Base-by-base conservation (phyloP, 2,329 filamentous ascomycete genomes). In the Phyllosticta ampelicida region DNA sequence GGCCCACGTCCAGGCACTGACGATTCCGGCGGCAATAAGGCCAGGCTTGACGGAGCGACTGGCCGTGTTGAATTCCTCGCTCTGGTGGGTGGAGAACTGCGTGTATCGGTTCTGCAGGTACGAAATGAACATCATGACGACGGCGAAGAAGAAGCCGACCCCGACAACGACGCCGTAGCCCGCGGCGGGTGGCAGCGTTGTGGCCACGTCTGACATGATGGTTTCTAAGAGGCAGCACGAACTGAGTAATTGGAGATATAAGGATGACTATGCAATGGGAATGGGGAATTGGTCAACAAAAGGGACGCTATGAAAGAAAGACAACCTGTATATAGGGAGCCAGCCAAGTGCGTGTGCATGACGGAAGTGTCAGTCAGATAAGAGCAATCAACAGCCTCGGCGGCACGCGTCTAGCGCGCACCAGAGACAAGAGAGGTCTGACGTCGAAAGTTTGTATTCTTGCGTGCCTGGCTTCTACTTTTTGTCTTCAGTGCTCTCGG, bases 31-130 rank as follows among this genome's bases (percentile, higher is more conserved):
- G 1, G 78, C 75, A 10, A 78, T 80, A 23, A 81, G 62, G 0
- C 79, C 79, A 0, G 77, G 78, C 2, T 76, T 73, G 0, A 81
- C 77, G 9, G 70, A 73, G 5, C 78, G 73, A 55, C 80, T 80
- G 1, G 78, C 78, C 0, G 76, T 78, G 73, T 80, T 80, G 64
- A 80, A 80, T 77, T 79, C 81, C 64, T 81, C 79, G 0, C 77
- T 79, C 20, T 81, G 77, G 60, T 80, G 78, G 0, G 55, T 57
- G 2, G 55, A 57, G 9, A 57, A 57, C n/a, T 29, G 26, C 5
- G 55, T 57, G 50, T 70, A 51, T 66, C 67, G 13, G 65, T 67
- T 29, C 67, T 63, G 73, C 13, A 78, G 66, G 62, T 69, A 73
- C 1, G 66, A 68, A 11, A 70, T 68, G 9, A 64, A 64, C 64